A percentile compares a stretch with the other conserved stretches of the same genome.
Evolutionary conservation across 2,329 filamentous ascomycete genomes (phyloP).

Genomic region (Alternaria triticimaculans): DNA sequence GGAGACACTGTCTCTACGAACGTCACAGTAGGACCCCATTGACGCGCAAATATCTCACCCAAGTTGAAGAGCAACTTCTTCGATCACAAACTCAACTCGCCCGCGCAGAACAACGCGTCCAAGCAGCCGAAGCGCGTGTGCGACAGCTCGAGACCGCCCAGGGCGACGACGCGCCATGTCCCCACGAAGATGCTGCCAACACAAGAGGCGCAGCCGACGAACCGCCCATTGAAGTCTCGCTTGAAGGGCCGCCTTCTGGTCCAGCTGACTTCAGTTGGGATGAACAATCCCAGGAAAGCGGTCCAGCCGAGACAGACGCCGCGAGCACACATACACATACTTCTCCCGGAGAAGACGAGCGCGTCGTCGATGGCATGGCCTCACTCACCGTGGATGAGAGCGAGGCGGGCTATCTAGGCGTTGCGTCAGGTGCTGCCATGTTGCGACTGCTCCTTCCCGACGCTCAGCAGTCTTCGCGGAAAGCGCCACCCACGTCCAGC

Average conservation of each 20-base stretch:
- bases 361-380: not conserved
- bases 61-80: constrained; percentile 15
- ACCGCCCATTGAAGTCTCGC: constrained; percentile 1
- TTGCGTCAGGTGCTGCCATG: constrained; percentile 56
- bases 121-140: constrained; percentile 9
- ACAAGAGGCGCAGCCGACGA: not conserved
- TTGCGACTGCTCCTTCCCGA: constrained; percentile 35
- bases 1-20: constrained; percentile 58
- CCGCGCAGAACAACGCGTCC: constrained; percentile 8
- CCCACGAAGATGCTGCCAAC: not conserved
- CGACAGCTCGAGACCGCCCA: constrained; percentile 5
- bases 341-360: not conserved
- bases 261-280: constrained; percentile 6
- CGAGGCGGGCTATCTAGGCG: constrained; percentile 55
- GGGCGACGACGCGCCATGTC: not conserved
- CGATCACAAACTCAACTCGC: constrained; percentile 10
- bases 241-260: constrained; percentile 4
- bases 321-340: not conserved
- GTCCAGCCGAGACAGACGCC: not conserved
- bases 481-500: not conserved
- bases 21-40: constrained; percentile 57
- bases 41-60: constrained; percentile 48
- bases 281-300: not conserved
- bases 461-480: constrained; percentile 3
- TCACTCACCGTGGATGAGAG: constrained; percentile 18